These are phyloP conservation scores for Mycena leptocephala DNA, from an alignment of 768 basidiomycete genomes.

Conservation along the genomic window DNA sequence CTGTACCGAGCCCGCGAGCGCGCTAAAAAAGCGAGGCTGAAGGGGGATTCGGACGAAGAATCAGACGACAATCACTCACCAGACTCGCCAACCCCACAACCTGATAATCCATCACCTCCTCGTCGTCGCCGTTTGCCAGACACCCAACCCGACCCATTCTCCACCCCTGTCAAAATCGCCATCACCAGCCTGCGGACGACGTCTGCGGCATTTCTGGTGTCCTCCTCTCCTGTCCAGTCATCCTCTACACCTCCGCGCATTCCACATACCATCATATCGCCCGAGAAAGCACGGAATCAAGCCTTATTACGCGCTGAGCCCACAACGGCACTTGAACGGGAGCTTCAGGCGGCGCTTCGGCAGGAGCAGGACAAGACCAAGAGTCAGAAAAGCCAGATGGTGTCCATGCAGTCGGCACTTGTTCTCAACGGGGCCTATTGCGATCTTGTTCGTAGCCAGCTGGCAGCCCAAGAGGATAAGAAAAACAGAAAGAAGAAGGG, in stretches of 20 bases:
- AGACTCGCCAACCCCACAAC: not conserved
- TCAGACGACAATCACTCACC: not conserved
- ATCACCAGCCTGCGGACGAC: not conserved
- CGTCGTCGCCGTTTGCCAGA: not conserved
- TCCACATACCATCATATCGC: not conserved
- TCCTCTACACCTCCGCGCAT: not conserved
- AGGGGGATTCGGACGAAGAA: not conserved
- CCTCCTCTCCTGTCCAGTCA: conserved; percentile 3
- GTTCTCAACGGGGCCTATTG: conserved; percentile 44
- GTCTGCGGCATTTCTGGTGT: not conserved
- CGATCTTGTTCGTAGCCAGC: conserved; percentile 35
- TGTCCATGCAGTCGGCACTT: conserved; percentile 40
- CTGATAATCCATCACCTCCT: conserved; percentile 5
- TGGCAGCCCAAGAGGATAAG: conserved; percentile 41
- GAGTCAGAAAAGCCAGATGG: conserved; percentile 11
- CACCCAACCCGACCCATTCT: not conserved
- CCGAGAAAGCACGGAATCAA: not conserved
- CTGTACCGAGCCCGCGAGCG: not conserved
- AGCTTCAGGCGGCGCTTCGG: conserved; percentile 25
- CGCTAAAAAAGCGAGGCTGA: not conserved
- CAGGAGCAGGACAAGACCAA: conserved; percentile 1
- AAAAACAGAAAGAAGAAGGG: conserved; percentile 33
- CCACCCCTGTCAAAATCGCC: not conserved
- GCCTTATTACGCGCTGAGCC: not conserved
- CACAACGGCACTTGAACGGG: not conserved